These are phyloP conservation scores for Exserohilum rostratum DNA, from an alignment of 2,329 filamentous ascomycete genomes.

Conservation along the genomic window DNA sequence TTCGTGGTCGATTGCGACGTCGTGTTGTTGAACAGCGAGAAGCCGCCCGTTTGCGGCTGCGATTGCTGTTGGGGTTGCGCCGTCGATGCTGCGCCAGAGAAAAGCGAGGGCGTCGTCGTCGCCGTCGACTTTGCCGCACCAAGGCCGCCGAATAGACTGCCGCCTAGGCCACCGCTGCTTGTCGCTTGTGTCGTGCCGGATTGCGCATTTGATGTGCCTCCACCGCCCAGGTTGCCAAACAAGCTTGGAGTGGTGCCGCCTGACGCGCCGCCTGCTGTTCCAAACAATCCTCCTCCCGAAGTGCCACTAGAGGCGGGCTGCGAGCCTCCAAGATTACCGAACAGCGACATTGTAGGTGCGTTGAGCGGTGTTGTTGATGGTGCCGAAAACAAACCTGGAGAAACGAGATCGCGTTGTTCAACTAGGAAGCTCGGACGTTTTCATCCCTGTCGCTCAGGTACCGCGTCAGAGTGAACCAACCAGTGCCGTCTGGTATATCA, in stretches of 20 bases:
- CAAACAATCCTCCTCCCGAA: slow-evolving; percentile 33
- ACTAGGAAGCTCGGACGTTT: slow-evolving; percentile 18
- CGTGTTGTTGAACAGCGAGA: slow-evolving; percentile 32
- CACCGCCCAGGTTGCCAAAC: slow-evolving; percentile 38
- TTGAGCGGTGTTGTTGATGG: slow-evolving; percentile 39
- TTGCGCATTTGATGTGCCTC: slow-evolving; percentile 31
- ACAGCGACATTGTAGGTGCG: slow-evolving; percentile 42
- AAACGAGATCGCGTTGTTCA: slow-evolving; percentile 33
- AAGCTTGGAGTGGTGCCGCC: slow-evolving; percentile 34
- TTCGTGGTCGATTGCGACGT: slow-evolving; percentile 37
- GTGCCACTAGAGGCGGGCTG: slow-evolving; percentile 40
- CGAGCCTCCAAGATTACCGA: slow-evolving; percentile 37
- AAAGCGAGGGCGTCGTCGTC: slow-evolving; percentile 32
- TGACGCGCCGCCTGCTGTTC: slow-evolving; percentile 28
- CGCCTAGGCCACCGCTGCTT: slow-evolving; percentile 35
- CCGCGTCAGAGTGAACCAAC: slow-evolving; percentile 8
- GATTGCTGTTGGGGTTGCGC: slow-evolving; percentile 36
- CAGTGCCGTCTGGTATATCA: background rate
- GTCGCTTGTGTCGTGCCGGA: slow-evolving; percentile 35
- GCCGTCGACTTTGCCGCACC: slow-evolving; percentile 46
- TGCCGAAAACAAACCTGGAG: slow-evolving; percentile 31
- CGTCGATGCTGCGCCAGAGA: slow-evolving; percentile 29
- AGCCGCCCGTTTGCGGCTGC: slow-evolving; percentile 30
- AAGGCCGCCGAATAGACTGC: slow-evolving; percentile 42
- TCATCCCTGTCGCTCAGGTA: slow-evolving; percentile 21